These are phyloP conservation scores for Tylopilus vinaceipallidus DNA, from an alignment of 768 basidiomycete species.

Conservation along the genomic window DNA sequence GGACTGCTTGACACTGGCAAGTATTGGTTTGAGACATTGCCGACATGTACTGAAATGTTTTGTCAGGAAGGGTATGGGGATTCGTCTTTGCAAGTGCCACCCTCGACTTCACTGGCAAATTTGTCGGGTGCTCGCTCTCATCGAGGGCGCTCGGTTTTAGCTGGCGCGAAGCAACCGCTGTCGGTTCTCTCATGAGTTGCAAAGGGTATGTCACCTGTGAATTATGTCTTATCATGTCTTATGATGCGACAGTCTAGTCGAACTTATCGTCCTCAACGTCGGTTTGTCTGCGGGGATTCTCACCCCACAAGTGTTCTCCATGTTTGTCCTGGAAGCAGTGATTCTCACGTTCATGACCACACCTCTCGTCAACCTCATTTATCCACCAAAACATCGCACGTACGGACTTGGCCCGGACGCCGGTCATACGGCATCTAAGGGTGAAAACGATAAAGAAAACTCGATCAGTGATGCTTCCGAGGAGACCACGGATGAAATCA, in stretches of 20 bases:
- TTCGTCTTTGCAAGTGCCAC: slow-evolving; percentile 77
- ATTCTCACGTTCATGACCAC: slow-evolving; percentile 88
- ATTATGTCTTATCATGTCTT: background rate
- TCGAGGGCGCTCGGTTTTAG: slow-evolving; percentile 70
- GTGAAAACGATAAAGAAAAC: background rate
- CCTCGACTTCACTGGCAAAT: slow-evolving; percentile 87
- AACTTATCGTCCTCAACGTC: slow-evolving; percentile 95
- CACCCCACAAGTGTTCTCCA: slow-evolving; percentile 79
- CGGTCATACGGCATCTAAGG: background rate
- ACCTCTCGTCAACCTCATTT: slow-evolving; percentile 65
- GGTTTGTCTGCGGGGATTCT: slow-evolving; percentile 81
- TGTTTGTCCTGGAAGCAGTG: slow-evolving; percentile 89
- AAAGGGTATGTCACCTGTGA: slow-evolving; percentile 66
- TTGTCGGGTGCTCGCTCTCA: slow-evolving; percentile 73
- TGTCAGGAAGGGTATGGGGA: slow-evolving; percentile 76
- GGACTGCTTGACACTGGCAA: slow-evolving; percentile 76
- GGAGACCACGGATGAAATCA: slow-evolving; percentile 6
- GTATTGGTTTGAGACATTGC: background rate
- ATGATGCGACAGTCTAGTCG: slow-evolving; percentile 60
- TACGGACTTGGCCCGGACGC: slow-evolving; percentile 35
- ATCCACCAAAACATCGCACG: slow-evolving; percentile 60
- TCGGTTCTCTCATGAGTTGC: slow-evolving; percentile 93
- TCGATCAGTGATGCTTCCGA: background rate
- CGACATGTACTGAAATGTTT: background rate
- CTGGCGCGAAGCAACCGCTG: slow-evolving; percentile 78